phyloP scores from a whole-genome alignment of 1,284 basidiomycete genomes.

The Ganoderma meredithae region DNA sequence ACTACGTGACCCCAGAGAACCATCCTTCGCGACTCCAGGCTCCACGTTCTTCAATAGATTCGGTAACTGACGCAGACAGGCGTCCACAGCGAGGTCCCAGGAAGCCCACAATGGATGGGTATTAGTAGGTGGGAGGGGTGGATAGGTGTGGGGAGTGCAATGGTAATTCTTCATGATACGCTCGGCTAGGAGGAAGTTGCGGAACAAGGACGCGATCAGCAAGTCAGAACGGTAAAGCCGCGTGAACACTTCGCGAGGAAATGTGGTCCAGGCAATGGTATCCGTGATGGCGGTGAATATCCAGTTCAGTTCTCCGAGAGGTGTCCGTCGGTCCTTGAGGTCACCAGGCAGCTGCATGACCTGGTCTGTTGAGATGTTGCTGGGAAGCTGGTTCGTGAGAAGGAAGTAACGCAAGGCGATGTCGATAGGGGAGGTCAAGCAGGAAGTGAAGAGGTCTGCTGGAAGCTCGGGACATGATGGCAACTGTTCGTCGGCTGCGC shows the following conservation, averaged over 20 bases:
- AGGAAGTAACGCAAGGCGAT: slow-evolving; percentile 96
- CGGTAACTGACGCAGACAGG: slow-evolving; percentile 93
- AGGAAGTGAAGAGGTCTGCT: slow-evolving; percentile 97
- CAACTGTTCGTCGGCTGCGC: slow-evolving; percentile 89
- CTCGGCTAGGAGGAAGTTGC: slow-evolving; percentile 97
- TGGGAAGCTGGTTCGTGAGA: slow-evolving; percentile 86
- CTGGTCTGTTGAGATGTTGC: slow-evolving; percentile 86
- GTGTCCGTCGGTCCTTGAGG: slow-evolving; percentile 94
- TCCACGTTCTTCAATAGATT: slow-evolving; percentile 78
- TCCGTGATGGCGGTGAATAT: slow-evolving; percentile 99
- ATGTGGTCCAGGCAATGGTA: slow-evolving; percentile 98
- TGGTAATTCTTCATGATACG: slow-evolving; percentile 99
- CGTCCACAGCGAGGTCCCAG: slow-evolving; percentile 98
- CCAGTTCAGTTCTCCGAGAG: slow-evolving; percentile 98
- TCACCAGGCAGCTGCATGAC: slow-evolving; percentile 96
- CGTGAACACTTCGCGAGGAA: slow-evolving; percentile 93
- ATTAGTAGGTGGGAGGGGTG: slow-evolving; percentile 92
- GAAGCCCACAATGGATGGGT: slow-evolving; percentile 96
- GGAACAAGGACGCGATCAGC: slow-evolving; percentile 94
- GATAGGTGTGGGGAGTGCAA: slow-evolving; percentile 95
- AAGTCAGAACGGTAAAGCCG: slow-evolving; percentile 95
- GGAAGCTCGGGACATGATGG: slow-evolving; percentile 97
- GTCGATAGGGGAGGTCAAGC: slow-evolving; percentile 97
- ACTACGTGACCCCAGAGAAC: slow-evolving; percentile 41
- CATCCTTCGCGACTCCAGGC: slow-evolving; percentile 42